Evolutionary conservation across 2,329 filamentous ascomycete genomes (phyloP).

Genomic region (Dactylellina cionopaga): DNA sequence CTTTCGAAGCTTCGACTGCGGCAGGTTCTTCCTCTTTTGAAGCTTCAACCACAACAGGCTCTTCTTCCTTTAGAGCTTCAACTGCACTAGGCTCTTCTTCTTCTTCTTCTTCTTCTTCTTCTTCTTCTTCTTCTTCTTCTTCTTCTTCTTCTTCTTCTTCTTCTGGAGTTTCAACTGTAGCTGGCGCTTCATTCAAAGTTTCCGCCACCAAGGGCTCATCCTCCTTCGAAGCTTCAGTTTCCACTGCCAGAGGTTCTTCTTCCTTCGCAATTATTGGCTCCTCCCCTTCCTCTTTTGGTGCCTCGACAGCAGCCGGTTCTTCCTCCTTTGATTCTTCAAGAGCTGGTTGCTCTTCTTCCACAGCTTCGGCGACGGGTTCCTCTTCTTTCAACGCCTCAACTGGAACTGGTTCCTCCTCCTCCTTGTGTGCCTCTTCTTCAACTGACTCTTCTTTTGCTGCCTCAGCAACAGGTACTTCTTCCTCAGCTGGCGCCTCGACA

Average conservation of each 20-base stretch:
- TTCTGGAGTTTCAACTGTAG: background rate
- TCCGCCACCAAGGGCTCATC: too few relatives aligned
- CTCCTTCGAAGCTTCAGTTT: too few relatives aligned
- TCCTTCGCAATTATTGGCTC: too few relatives aligned
- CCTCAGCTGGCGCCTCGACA: conserved; percentile 8
- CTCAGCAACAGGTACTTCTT: conserved; percentile 17
- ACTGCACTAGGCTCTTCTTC: background rate
- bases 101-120: background rate
- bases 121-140: background rate
- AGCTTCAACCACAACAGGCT: conserved; percentile 8
- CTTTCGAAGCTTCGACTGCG: background rate
- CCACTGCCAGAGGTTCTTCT: too few relatives aligned
- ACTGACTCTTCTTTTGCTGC: background rate
- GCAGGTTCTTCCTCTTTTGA: conserved; percentile 12
- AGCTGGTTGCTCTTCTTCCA: background rate
- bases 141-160: background rate
- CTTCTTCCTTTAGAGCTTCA: conserved; percentile 3
- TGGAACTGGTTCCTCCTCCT: conserved; percentile 6
- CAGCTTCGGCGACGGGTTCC: too few relatives aligned
- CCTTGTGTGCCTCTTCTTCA: too few relatives aligned
- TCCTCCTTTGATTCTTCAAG: background rate
- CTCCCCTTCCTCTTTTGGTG: background rate
- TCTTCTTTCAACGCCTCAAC: background rate
- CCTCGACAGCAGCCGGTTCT: background rate
- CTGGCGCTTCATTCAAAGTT: too few relatives aligned